Evolutionary conservation across 441 rosid genomes (phyloP).

Genomic region (Capsella rubella): DNA sequence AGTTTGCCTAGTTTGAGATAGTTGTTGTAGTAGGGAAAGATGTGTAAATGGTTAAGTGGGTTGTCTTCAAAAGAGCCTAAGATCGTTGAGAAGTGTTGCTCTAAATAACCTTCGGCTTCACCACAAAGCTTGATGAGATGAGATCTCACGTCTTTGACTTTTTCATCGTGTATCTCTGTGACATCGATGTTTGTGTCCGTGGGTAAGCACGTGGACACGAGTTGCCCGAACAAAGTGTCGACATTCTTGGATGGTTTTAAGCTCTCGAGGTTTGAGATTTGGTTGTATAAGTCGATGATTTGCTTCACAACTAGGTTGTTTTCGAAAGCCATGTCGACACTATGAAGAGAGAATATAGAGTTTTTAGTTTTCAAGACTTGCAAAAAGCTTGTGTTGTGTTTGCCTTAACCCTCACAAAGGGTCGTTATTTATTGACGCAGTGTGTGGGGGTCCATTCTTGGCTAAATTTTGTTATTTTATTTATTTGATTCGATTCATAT

Average conservation of each 20-base stretch:
- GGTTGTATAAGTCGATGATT: slow-evolving; percentile 49
- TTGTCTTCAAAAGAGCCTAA: slow-evolving; percentile 54
- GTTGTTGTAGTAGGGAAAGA: slow-evolving; percentile 79
- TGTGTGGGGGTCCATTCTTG: slow-evolving; percentile 24
- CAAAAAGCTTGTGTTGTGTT: slow-evolving; percentile 26
- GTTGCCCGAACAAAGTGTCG: slow-evolving; percentile 55
- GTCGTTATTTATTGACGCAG: slow-evolving; percentile 40
- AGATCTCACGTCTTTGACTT: slow-evolving; percentile 69
- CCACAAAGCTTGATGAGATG: slow-evolving; percentile 78
- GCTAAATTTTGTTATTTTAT: slow-evolving; percentile 1
- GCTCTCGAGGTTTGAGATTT: slow-evolving; percentile 54
- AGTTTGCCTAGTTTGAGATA: slow-evolving; percentile 78
- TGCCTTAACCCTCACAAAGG: slow-evolving; percentile 36
- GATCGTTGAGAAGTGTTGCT: slow-evolving; percentile 70
- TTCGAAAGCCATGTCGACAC: slow-evolving; percentile 59
- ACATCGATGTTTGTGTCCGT: slow-evolving; percentile 50
- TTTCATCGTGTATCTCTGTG: slow-evolving; percentile 36
- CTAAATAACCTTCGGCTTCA: slow-evolving; percentile 77
- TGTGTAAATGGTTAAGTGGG: slow-evolving; percentile 70
- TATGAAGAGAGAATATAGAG: slow-evolving; percentile 29
- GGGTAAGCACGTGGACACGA: slow-evolving; percentile 53
- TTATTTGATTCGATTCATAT: slow-evolving; percentile 25
- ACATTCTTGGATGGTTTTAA: slow-evolving; percentile 53
- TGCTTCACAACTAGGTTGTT: slow-evolving; percentile 47
- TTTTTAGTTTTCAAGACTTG: slow-evolving; percentile 9